A percentile compares a stretch with the other conserved stretches of the same genome.
Evolutionary conservation across 371 early-diverging fungal genomes (phyloP).

Genomic region (Saksenaea vasiformis): DNA sequence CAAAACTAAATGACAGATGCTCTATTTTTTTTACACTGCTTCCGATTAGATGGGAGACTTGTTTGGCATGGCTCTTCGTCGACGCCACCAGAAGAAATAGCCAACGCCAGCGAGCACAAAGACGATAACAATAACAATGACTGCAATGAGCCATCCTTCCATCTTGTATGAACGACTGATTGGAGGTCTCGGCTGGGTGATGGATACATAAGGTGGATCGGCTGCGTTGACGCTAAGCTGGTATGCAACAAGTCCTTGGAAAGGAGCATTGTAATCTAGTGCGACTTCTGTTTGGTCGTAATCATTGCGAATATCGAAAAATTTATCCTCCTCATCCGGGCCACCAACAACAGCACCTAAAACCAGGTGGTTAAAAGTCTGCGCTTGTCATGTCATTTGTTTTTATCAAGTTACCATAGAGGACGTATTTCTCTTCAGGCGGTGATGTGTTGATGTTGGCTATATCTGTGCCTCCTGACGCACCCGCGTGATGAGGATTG

Average conservation of each 20-base stretch:
- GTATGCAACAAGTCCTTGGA: constrained; percentile 53
- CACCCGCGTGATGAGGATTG: constrained; percentile 61
- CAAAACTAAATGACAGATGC: background rate
- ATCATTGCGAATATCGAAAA: constrained; percentile 45
- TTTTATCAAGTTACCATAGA: constrained; percentile 59
- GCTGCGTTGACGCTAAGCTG: constrained; percentile 39
- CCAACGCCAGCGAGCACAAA: constrained; percentile 16
- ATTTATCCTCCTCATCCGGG: constrained; percentile 49
- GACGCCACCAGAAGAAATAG: constrained; percentile 12
- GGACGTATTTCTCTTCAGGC: constrained; percentile 27
- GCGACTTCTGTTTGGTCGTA: constrained; percentile 59
- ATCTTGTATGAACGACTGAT: constrained; percentile 15
- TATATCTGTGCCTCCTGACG: constrained; percentile 51
- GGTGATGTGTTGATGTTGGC: constrained; percentile 33
- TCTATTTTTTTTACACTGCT: background rate
- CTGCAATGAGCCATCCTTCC: constrained; percentile 49
- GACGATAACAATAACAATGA: constrained; percentile 42
- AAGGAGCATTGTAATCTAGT: constrained; percentile 57
- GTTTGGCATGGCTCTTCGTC: background rate
- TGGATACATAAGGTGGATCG: constrained; percentile 54
- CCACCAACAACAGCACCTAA: constrained; percentile 53
- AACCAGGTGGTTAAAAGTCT: constrained; percentile 1
- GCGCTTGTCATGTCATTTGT: no score
- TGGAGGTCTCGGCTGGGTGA: constrained; percentile 30
- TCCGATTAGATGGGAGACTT: background rate